Percentiles rank a stretch among this genome's conserved stretches.
phyloP scores from a whole-genome alignment of 2,329 filamentous ascomycete species.

The Chalaropsis ovoidea region DNA sequence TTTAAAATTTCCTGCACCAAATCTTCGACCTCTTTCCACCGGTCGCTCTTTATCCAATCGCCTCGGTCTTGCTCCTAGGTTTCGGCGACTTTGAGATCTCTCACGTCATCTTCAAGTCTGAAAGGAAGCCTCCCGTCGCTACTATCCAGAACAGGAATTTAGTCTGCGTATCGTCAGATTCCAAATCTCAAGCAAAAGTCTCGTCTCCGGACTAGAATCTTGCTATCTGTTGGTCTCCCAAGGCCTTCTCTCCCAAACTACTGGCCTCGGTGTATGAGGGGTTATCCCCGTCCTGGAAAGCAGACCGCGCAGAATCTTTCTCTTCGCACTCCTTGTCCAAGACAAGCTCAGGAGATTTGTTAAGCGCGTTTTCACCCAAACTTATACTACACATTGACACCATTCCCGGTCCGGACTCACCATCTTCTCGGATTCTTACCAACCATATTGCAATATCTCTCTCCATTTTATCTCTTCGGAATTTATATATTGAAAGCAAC shows the following conservation, averaged over 20 bases:
- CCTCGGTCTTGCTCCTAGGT: background rate
- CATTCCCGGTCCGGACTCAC: background rate
- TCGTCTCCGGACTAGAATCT: conserved; percentile 1
- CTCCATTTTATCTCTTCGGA: background rate
- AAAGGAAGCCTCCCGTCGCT: background rate
- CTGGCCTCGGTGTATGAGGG: conserved; percentile 21
- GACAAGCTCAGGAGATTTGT: conserved; percentile 1
- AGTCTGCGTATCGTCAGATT: background rate
- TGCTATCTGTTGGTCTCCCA: conserved; percentile 17
- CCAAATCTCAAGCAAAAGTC: background rate
- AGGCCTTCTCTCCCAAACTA: conserved; percentile 16
- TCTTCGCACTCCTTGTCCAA: conserved; percentile 18
- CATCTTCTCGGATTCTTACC: background rate
- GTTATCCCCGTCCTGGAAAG: conserved; percentile 22
- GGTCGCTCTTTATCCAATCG: background rate
- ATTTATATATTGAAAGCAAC: too few species aligned
- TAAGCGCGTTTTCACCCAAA: background rate
- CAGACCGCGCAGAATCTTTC: conserved; percentile 22
- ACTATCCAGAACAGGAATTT: background rate
- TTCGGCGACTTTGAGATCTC: background rate
- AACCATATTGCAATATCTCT: background rate
- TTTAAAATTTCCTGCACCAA: background rate
- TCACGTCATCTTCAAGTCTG: background rate
- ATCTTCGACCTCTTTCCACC: background rate
- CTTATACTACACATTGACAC: background rate